These are phyloP conservation scores for Pestalotiopsis sp. DNA, from an alignment of 2,329 filamentous ascomycete genomes.

Conservation along the genomic window DNA sequence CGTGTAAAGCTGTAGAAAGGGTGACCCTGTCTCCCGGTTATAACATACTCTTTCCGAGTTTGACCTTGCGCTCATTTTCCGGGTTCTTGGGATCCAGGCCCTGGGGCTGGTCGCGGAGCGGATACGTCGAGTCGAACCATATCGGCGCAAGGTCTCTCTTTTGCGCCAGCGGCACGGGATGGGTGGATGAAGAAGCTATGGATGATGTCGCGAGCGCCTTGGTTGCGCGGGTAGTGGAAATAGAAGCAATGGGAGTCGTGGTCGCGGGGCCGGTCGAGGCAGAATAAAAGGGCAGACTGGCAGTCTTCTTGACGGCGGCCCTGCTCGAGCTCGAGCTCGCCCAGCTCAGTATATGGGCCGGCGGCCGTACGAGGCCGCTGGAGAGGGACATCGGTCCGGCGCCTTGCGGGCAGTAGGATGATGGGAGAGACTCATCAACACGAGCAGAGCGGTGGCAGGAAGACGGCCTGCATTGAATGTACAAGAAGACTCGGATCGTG, in stretches of 20 bases:
- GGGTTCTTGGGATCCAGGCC: constrained; percentile 30
- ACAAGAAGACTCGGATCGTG: background rate
- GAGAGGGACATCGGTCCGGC: constrained; percentile 34
- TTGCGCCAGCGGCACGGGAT: constrained; percentile 11
- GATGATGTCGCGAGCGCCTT: constrained; percentile 15
- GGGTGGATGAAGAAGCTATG: constrained; percentile 17
- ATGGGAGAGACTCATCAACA: constrained; percentile 25
- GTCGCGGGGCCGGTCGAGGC: background rate
- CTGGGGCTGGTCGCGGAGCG: constrained; percentile 24
- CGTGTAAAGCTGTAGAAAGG: background rate
- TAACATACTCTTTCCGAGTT: constrained; percentile 61
- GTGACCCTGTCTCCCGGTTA: background rate
- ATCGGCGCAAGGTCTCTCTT: constrained; percentile 34
- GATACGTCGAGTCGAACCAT: constrained; percentile 44
- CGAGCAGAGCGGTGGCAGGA: constrained; percentile 9
- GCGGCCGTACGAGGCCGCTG: constrained; percentile 30
- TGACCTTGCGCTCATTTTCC: constrained; percentile 59
- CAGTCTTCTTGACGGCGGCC: constrained; percentile 10
- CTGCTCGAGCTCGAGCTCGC: constrained; percentile 15
- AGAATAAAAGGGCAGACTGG: background rate
- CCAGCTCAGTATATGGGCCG: constrained; percentile 26
- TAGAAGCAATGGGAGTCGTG: background rate
- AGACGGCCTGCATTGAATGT: background rate
- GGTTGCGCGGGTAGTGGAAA: constrained; percentile 9
- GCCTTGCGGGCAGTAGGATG: constrained; percentile 24